These are phyloP conservation scores for Chaetomidium leptoderma DNA, from an alignment of 495 filamentous ascomycete species.

Conservation along the genomic window DNA sequence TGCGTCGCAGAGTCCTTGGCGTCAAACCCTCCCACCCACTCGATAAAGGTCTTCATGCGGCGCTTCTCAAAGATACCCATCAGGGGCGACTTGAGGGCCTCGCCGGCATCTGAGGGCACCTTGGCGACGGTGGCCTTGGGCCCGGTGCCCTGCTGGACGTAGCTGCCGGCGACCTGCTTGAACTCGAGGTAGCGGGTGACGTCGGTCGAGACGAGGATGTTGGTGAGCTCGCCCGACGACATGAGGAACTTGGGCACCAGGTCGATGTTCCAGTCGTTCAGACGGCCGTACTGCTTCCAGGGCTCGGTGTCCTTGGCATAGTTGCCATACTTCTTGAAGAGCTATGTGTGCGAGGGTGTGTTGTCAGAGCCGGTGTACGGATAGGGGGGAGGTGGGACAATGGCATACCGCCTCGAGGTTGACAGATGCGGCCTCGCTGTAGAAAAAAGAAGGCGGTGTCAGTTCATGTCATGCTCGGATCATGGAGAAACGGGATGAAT, in stretches of 20 bases:
- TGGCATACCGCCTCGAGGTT: conserved; percentile 80
- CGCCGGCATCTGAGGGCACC: conserved; percentile 88
- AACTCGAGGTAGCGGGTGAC: conserved; percentile 98
- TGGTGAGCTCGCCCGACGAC: conserved; percentile 97
- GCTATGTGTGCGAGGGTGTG: conserved; percentile 43
- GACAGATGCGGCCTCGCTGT: conserved; percentile 85
- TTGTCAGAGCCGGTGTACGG: conserved; percentile 10
- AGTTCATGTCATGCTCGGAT: conserved; percentile 12
- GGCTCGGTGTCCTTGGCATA: conserved; percentile 76
- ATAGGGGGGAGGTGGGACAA: not conserved
- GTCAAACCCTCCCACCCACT: conserved; percentile 93
- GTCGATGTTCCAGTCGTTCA: conserved; percentile 99
- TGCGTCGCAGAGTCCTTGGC: conserved; percentile 78
- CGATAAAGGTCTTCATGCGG: conserved; percentile 91
- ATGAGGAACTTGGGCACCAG: conserved; percentile 97
- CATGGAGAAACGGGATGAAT: not conserved
- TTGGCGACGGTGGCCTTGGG: conserved; percentile 87
- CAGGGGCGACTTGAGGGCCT: conserved; percentile 86
- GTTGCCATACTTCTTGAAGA: conserved; percentile 94
- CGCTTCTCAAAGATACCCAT: conserved; percentile 99
- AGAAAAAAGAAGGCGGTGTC: conserved; percentile 26
- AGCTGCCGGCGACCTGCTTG: conserved; percentile 96
- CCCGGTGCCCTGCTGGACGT: conserved; percentile 82
- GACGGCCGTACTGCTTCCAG: conserved; percentile 93
- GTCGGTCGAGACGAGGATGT: conserved; percentile 93